Evolutionary conservation across 1,284 basidiomycete genomes (phyloP).

Genomic region (Papiliotrema flavescens): DNA sequence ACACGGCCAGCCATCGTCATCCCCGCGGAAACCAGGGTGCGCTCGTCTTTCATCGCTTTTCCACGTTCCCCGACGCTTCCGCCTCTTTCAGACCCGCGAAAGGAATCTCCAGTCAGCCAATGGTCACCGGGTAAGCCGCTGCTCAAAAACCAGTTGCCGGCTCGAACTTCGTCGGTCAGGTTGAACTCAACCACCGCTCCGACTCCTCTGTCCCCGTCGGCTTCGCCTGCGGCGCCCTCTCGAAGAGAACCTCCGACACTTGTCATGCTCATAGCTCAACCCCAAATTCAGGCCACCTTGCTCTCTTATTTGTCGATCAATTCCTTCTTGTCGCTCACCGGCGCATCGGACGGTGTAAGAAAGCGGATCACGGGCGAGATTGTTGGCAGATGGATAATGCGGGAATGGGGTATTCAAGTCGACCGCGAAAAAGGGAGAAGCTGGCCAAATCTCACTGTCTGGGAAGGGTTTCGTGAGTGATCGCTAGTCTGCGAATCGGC

Average conservation of each 20-base stretch:
- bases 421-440: constrained; percentile 29
- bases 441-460: constrained; percentile 48
- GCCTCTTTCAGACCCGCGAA: constrained; percentile 18
- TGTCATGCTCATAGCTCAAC: constrained; percentile 29
- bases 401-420: constrained; percentile 41
- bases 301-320: constrained; percentile 42
- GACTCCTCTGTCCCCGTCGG: too few species aligned
- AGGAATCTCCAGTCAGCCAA: background rate
- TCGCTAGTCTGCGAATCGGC: background rate
- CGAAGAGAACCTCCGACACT: too few species aligned
- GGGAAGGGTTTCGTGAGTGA: constrained; percentile 48
- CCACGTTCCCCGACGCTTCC: constrained; percentile 21
- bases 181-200: too few species aligned
- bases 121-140: background rate
- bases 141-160: background rate
- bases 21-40: background rate
- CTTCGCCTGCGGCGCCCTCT: too few species aligned
- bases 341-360: constrained; percentile 31
- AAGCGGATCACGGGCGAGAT: constrained; percentile 42
- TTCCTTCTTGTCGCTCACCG: constrained; percentile 43
- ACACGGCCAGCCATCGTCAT: constrained; percentile 8
- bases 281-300: constrained; percentile 32
- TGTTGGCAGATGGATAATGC: constrained; percentile 45
- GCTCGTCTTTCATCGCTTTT: constrained; percentile 10
- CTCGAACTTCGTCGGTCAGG: background rate